These are phyloP conservation scores for Nakazawaea populi DNA, from an alignment of 805 yeast species.

Conservation along the genomic window DNA sequence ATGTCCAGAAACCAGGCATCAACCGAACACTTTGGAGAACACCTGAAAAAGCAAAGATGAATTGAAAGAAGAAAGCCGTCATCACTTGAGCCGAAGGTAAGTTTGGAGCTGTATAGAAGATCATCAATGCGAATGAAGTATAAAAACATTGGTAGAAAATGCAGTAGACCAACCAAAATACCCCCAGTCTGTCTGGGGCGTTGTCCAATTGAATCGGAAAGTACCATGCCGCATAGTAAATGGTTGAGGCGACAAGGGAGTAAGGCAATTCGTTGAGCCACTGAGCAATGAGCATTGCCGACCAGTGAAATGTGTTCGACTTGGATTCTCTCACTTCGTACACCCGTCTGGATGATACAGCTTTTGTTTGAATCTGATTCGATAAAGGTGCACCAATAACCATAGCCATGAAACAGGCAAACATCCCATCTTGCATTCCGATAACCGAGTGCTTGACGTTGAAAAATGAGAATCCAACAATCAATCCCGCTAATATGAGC, in stretches of 20 bases:
- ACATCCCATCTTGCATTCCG: constrained; percentile 56
- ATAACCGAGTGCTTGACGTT: constrained; percentile 44
- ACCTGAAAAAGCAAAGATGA: constrained; percentile 64
- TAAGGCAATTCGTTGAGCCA: constrained; percentile 57
- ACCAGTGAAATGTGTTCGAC: constrained; percentile 73
- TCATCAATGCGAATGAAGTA: constrained; percentile 47
- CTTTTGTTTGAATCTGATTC: constrained; percentile 59
- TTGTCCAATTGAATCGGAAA: constrained; percentile 30
- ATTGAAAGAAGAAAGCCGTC: constrained; percentile 47
- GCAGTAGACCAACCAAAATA: constrained; percentile 38
- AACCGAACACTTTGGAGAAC: constrained; percentile 49
- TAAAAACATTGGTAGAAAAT: constrained; percentile 45
- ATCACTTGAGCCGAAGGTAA: constrained; percentile 64
- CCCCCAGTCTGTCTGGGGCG: constrained; percentile 43
- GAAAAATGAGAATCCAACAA: constrained; percentile 55
- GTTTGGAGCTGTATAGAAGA: constrained; percentile 55
- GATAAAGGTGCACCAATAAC: constrained; percentile 50
- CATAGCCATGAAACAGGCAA: constrained; percentile 54
- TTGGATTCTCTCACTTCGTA: constrained; percentile 67
- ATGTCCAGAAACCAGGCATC: constrained; percentile 82
- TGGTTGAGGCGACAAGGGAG: constrained; percentile 39
- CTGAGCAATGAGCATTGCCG: constrained; percentile 48
- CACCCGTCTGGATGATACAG: constrained; percentile 51
- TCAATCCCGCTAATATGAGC: constrained; percentile 36
- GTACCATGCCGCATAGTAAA: constrained; percentile 37